A percentile compares a stretch with the other conserved stretches of the same genome.
These are phyloP conservation scores for Cladorrhinum samala DNA, from an alignment of 495 filamentous ascomycete species.

Conservation along the genomic window DNA sequence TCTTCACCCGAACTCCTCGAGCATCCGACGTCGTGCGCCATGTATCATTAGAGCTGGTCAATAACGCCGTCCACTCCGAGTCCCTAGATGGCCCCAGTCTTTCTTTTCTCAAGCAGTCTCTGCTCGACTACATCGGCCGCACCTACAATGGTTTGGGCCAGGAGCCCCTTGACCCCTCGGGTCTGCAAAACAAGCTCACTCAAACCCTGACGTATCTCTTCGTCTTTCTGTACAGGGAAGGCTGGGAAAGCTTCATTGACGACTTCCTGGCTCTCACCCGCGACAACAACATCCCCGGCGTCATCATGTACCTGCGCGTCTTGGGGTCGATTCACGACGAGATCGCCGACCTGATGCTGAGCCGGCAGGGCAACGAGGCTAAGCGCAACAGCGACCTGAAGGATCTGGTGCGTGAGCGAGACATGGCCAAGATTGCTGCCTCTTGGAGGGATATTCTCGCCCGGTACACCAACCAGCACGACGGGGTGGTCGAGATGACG, in stretches of 20 bases:
- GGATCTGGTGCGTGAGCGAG: conserved; percentile 75
- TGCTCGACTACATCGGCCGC: conserved; percentile 69
- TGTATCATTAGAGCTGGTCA: conserved; percentile 83
- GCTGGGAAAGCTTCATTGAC: conserved; percentile 83
- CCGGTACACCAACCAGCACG: conserved; percentile 68
- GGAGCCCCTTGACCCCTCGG: conserved; percentile 54
- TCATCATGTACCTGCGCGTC: conserved; percentile 82
- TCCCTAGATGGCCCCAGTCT: conserved; percentile 62
- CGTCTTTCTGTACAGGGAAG: conserved; percentile 69
- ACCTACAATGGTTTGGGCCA: conserved; percentile 58
- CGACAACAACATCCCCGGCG: conserved; percentile 65
- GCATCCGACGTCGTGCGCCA: conserved; percentile 78
- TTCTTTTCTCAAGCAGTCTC: conserved; percentile 61
- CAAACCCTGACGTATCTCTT: conserved; percentile 94
- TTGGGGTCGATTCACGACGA: conserved; percentile 90
- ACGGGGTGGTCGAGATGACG: conserved; percentile 73
- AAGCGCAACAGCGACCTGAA: conserved; percentile 79
- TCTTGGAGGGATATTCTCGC: conserved; percentile 90
- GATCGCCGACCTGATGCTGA: conserved; percentile 86
- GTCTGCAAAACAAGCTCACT: conserved; percentile 93
- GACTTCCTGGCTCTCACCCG: conserved; percentile 64
- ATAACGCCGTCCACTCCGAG: conserved; percentile 75
- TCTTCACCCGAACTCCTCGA: conserved; percentile 79
- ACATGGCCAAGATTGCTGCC: conserved; percentile 75
- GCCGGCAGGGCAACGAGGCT: conserved; percentile 64